A percentile compares a stretch with the other conserved stretches of the same genome.
Conservation (phyloP, 306 rosid species). For the Ammopiptanthus mongolicus region DNA sequence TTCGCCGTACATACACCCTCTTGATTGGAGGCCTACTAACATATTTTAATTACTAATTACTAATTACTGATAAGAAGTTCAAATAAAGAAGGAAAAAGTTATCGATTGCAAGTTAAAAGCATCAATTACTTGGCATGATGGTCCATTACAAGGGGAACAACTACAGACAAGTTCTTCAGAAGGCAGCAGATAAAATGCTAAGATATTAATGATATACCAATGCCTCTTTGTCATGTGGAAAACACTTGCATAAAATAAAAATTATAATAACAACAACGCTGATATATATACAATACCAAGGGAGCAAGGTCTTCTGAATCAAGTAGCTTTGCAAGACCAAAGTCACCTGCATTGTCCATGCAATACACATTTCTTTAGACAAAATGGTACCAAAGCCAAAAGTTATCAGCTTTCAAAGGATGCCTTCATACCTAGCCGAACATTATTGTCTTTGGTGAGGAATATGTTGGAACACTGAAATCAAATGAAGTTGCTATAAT, state of each 20-base stretch:
- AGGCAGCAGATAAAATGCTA: not conserved
- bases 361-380: constrained; percentile 23
- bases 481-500: constrained; percentile 21
- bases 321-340: constrained; percentile 88
- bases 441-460: constrained; percentile 68
- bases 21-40: too few relatives aligned
- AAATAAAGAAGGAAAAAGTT: not conserved
- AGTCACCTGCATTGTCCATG: constrained; percentile 58
- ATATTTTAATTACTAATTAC: not conserved
- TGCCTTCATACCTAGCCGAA: constrained; percentile 67
- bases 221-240: too few relatives aligned
- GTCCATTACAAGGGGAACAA: not conserved
- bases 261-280: too few relatives aligned
- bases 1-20: too few relatives aligned
- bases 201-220: not conserved
- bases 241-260: too few relatives aligned
- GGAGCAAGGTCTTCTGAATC: constrained; percentile 75
- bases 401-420: constrained; percentile 15
- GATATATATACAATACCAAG: constrained; percentile 40
- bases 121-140: not conserved
- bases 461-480: constrained; percentile 90
- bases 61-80: not conserved
- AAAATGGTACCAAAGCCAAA: constrained; percentile 20
- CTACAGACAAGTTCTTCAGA: constrained; percentile 2
- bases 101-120: not conserved